Base-by-base conservation (phyloP, 129 eudicot species). In the Centrapalus pauciflorus region DNA sequence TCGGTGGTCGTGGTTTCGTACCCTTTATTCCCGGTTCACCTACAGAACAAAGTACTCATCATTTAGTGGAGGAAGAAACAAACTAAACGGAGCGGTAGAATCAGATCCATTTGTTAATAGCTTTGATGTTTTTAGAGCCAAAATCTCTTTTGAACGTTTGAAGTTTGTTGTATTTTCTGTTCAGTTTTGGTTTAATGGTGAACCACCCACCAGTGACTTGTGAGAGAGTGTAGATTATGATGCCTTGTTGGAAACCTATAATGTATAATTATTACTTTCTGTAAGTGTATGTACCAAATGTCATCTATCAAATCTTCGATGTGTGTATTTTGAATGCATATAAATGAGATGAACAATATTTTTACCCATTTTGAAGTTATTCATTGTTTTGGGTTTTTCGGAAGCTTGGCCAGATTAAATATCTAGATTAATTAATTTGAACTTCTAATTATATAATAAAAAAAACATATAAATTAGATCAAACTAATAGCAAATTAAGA, bases 1-100 rank as follows among this genome's bases (percentile, higher is more conserved):
- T 91, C 61, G 97, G 97, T 43, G 97, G 97, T n/a, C 86, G 97
- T 35, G 97, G 97, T 61, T 91, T 91, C 8, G 96, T 85, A n/a
- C 97, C 94, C 8, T 87, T 56, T 13, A 56, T 91, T 32, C 88
- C 94, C 10, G 96, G 97, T 38, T 91, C 97, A 48, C 96, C 97
- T 4, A 87, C 82, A 1, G 97, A 91, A 46, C 82, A 64, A 50
- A 78, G 84, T 34, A 62, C 43, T 25, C 75, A 57, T 68, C 58
- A 76, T 48, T 46, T 62, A 46, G 61, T 74, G 1, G 73, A 66
- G 7, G 76, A 79, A 55, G 80, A 37, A 48, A 70, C 51, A 35
- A 51, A 30, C 60, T 55, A 69, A 66, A 70, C 27, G 14, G 43
- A 19, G 17, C 49, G 24, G 26, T 27, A 67, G 41, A 62, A 29